phyloP scores from a whole-genome alignment of 805 yeast genomes.

The Candida berthetii region DNA sequence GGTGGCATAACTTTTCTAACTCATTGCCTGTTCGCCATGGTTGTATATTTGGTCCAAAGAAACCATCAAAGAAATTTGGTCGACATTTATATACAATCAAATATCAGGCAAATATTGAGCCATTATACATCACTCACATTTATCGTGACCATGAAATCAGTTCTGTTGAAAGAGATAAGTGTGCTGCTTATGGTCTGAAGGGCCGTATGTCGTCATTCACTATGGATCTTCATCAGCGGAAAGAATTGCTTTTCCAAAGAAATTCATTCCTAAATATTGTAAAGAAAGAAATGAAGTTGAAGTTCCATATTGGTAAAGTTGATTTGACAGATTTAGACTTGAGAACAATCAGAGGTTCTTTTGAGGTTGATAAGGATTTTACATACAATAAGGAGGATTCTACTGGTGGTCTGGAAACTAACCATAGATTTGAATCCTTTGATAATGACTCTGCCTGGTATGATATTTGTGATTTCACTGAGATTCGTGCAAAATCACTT shows the following conservation, averaged over 20 bases:
- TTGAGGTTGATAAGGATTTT: conserved; percentile 21
- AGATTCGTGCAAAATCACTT: conserved; percentile 40
- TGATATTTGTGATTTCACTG: conserved; percentile 56
- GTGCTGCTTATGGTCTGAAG: conserved; percentile 61
- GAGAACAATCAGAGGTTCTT: conserved; percentile 45
- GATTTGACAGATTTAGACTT: conserved; percentile 51
- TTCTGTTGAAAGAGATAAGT: conserved; percentile 31
- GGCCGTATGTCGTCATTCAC: conserved; percentile 47
- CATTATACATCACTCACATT: conserved; percentile 70
- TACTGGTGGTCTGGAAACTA: conserved; percentile 5
- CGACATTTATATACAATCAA: conserved; percentile 71
- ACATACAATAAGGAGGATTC: conserved; percentile 7
- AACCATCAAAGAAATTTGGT: conserved; percentile 62
- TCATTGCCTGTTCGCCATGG: conserved; percentile 80
- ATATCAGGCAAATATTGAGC: conserved; percentile 66
- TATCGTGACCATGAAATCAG: conserved; percentile 44
- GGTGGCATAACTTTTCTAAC: conserved; percentile 89
- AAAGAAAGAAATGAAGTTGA: conserved; percentile 45
- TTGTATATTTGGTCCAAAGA: conserved; percentile 51
- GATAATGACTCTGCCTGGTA: conserved; percentile 58
- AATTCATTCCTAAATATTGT: conserved; percentile 41
- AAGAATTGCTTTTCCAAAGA: conserved; percentile 37
- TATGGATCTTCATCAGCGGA: conserved; percentile 64
- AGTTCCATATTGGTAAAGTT: conserved; percentile 62
- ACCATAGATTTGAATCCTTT: conserved; percentile 27